A percentile compares a stretch with the other conserved stretches of the same genome.
These are phyloP conservation scores for Fagus crenata DNA, from an alignment of 306 rosid genomes.

Conservation along the genomic window DNA sequence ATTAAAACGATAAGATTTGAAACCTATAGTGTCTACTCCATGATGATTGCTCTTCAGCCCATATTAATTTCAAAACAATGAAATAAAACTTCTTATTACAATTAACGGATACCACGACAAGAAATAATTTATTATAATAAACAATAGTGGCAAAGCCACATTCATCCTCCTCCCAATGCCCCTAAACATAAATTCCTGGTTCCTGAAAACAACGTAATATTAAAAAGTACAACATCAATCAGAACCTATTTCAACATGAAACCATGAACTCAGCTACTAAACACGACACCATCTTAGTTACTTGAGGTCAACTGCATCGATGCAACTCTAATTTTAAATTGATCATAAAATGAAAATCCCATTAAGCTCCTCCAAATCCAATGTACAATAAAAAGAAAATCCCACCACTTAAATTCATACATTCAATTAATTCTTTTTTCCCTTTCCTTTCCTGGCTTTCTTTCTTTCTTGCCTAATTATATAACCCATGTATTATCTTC, in stretches of 20 bases:
- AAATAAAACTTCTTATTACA: background rate
- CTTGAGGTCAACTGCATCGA: background rate
- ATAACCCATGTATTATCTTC: background rate
- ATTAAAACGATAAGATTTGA: no score
- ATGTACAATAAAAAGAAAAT: background rate
- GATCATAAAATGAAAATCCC: background rate
- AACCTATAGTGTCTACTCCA: no score
- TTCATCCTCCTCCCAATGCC: no score
- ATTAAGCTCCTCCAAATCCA: background rate
- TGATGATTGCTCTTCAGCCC: background rate
- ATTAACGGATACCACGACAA: background rate
- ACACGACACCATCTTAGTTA: background rate
- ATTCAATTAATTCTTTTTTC: background rate
- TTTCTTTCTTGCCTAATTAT: background rate
- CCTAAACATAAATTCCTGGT: no score
- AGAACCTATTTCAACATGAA: background rate
- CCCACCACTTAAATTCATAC: background rate
- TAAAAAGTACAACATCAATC: background rate
- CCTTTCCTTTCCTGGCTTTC: background rate
- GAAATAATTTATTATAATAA: background rate
- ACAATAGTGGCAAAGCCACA: background rate
- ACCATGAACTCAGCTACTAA: background rate
- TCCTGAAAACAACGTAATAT: background rate
- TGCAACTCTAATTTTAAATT: background rate
- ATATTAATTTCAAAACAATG: background rate